These are phyloP conservation scores for Aurinia saxatilis DNA, from an alignment of 345 rosid species.

Conservation along the genomic window DNA sequence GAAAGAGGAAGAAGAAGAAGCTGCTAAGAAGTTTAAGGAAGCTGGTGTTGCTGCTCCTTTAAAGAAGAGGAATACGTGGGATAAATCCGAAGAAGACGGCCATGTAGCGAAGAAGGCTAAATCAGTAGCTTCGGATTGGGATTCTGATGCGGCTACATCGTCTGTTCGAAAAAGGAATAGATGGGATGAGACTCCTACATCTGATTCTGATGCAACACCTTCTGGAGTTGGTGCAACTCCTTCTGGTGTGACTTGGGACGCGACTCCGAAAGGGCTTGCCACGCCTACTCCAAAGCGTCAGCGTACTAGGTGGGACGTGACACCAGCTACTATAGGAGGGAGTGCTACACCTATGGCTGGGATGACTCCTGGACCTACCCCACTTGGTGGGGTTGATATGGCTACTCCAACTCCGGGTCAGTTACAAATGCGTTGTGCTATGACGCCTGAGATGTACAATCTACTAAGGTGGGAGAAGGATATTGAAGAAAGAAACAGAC, in stretches of 20 bases:
- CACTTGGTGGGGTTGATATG: slow-evolving; percentile 74
- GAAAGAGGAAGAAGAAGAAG: slow-evolving; percentile 81
- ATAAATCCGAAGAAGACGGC: slow-evolving; percentile 64
- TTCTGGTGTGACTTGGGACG: slow-evolving; percentile 93
- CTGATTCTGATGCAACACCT: slow-evolving; percentile 89
- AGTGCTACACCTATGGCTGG: slow-evolving; percentile 94
- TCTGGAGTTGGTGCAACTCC: slow-evolving; percentile 99
- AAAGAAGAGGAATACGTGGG: slow-evolving; percentile 97
- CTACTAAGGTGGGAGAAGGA: slow-evolving; percentile 97
- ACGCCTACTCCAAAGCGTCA: slow-evolving; percentile 92
- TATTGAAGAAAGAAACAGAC: slow-evolving; percentile 96
- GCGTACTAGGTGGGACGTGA: slow-evolving; percentile 98
- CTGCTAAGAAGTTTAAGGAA: slow-evolving; percentile 39
- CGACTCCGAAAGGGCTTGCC: slow-evolving; percentile 77
- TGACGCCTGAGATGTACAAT: slow-evolving; percentile 91
- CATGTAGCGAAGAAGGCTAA: slow-evolving; percentile 53
- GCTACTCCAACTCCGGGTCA: slow-evolving; percentile 88
- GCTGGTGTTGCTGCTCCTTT: slow-evolving; percentile 30
- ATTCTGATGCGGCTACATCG: slow-evolving; percentile 76
- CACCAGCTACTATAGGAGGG: slow-evolving; percentile 98
- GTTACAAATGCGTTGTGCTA: slow-evolving; percentile 56
- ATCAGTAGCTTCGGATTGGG: slow-evolving; percentile 79
- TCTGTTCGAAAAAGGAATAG: slow-evolving; percentile 72
- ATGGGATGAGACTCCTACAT: slow-evolving; percentile 98
- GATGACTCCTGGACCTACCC: slow-evolving; percentile 91